Evolutionary conservation across 805 yeast species (phyloP).

Genomic region (Nakazawaea peltata): DNA sequence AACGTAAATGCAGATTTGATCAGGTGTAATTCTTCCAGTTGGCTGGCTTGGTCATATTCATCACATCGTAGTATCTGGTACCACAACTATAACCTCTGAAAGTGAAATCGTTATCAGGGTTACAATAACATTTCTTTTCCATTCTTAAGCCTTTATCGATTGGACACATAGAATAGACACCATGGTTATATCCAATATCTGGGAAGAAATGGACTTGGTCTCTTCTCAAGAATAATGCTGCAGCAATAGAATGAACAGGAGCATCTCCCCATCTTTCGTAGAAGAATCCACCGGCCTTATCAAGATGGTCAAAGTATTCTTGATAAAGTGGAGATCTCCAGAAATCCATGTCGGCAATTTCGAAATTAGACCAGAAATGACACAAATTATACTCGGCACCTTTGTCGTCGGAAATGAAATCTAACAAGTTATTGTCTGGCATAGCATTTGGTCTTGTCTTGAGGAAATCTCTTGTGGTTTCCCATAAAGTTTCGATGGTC

Average conservation of each 20-base stretch:
- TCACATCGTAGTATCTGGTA: slow-evolving; percentile 20
- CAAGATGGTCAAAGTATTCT: slow-evolving; percentile 55
- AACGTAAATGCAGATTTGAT: neutral
- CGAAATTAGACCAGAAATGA: slow-evolving; percentile 81
- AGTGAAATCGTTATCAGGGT: slow-evolving; percentile 30
- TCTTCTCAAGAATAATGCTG: slow-evolving; percentile 47
- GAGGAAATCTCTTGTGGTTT: slow-evolving; percentile 40
- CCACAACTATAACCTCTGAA: slow-evolving; percentile 29
- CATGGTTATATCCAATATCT: slow-evolving; percentile 69
- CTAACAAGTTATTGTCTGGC: slow-evolving; percentile 41
- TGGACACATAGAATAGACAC: slow-evolving; percentile 38
- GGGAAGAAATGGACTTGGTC: slow-evolving; percentile 62
- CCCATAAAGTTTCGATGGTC: slow-evolving; percentile 61
- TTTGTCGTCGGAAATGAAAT: slow-evolving; percentile 54
- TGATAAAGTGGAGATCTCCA: slow-evolving; percentile 53
- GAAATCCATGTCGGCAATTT: slow-evolving; percentile 64
- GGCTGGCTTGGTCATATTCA: slow-evolving; percentile 17
- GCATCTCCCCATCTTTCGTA: slow-evolving; percentile 95
- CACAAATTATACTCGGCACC: slow-evolving; percentile 66
- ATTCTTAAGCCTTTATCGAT: slow-evolving; percentile 20
- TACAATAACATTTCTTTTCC: slow-evolving; percentile 27
- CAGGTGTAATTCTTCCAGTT: slow-evolving; percentile 20
- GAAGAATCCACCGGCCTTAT: slow-evolving; percentile 67
- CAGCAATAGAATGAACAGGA: slow-evolving; percentile 80
- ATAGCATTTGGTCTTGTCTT: slow-evolving; percentile 31